Percentiles rank a stretch among this genome's conserved stretches.
Evolutionary conservation across 495 filamentous ascomycete species (phyloP).

Genomic region (Polyplosphaeria fusca): DNA sequence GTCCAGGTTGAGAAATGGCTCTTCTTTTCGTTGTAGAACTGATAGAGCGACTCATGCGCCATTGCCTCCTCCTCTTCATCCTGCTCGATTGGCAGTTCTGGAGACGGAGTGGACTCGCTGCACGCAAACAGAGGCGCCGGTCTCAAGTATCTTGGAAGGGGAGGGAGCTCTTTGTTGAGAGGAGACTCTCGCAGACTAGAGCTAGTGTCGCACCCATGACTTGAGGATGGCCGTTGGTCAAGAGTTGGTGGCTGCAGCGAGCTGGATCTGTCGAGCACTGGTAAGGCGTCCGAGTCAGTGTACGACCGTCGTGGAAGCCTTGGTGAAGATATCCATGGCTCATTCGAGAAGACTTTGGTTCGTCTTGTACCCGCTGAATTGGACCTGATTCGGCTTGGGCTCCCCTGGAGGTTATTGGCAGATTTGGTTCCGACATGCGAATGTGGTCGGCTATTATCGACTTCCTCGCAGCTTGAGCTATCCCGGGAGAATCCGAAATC

Average conservation of each 20-base stretch:
- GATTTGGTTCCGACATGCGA: constrained; percentile 2
- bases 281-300: neutral
- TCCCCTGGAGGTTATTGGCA: neutral
- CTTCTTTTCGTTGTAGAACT: neutral
- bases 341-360: constrained; percentile 18
- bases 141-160: constrained; percentile 26
- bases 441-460: neutral
- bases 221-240: constrained; percentile 12
- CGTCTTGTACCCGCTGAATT: constrained; percentile 22
- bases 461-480: neutral
- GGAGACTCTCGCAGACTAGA: constrained; percentile 3
- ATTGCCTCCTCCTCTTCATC: constrained; percentile 1
- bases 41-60: neutral
- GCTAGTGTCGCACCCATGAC: constrained; percentile 12
- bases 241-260: neutral
- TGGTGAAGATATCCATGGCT: constrained; percentile 15
- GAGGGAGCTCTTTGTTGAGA: constrained; percentile 29
- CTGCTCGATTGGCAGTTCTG: constrained; percentile 1
- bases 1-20: constrained; percentile 31
- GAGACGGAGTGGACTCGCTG: neutral
- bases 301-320: neutral
- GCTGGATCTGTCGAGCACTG: neutral
- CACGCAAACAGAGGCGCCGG: constrained; percentile 30
- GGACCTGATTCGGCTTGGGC: constrained; percentile 1
- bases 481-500: constrained; percentile 9